Evolutionary conservation across 495 filamentous ascomycete genomes (phyloP).

Genomic region (Chaetomium fimeti): DNA sequence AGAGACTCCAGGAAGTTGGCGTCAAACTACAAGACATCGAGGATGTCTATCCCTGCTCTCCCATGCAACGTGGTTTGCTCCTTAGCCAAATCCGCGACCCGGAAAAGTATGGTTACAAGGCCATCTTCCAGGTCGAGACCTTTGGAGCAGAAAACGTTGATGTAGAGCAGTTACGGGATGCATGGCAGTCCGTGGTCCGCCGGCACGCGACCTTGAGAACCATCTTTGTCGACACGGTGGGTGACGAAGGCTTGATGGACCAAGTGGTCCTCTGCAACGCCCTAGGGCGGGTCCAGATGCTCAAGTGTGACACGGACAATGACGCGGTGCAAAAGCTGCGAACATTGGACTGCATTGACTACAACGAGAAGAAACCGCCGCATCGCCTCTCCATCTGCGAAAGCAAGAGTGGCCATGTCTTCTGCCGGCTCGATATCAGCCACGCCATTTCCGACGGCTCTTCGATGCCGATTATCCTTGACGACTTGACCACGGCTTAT

Average conservation of each 20-base stretch:
- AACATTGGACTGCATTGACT: slow-evolving; percentile 10
- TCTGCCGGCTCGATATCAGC: slow-evolving; percentile 56
- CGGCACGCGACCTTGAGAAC: slow-evolving; percentile 42
- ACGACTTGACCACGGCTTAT: slow-evolving; percentile 18
- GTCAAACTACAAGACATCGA: slow-evolving; percentile 36
- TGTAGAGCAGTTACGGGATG: slow-evolving; percentile 12
- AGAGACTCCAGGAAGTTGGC: slow-evolving; percentile 43
- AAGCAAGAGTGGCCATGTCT: slow-evolving; percentile 22
- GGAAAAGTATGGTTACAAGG: slow-evolving; percentile 54
- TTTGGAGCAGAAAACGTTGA: not conserved
- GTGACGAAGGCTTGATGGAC: slow-evolving; percentile 29
- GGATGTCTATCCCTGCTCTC: slow-evolving; percentile 47
- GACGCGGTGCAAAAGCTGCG: slow-evolving; percentile 14
- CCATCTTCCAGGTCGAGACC: slow-evolving; percentile 49
- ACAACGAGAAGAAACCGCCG: slow-evolving; percentile 38
- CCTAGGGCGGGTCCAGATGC: slow-evolving; percentile 37
- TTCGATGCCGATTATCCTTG: slow-evolving; percentile 26
- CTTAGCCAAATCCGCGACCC: slow-evolving; percentile 51
- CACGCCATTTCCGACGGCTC: slow-evolving; percentile 30
- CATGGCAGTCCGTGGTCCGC: slow-evolving; percentile 28
- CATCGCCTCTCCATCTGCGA: slow-evolving; percentile 45
- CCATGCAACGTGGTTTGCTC: slow-evolving; percentile 45
- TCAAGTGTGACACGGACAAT: slow-evolving; percentile 47
- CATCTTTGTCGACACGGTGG: slow-evolving; percentile 39
- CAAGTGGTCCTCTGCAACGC: slow-evolving; percentile 29